A percentile compares a stretch with the other conserved stretches of the same genome.
These are phyloP conservation scores for Cystobasidiaceae sp. DNA, from an alignment of 1,284 basidiomycete genomes.

Conservation along the genomic window DNA sequence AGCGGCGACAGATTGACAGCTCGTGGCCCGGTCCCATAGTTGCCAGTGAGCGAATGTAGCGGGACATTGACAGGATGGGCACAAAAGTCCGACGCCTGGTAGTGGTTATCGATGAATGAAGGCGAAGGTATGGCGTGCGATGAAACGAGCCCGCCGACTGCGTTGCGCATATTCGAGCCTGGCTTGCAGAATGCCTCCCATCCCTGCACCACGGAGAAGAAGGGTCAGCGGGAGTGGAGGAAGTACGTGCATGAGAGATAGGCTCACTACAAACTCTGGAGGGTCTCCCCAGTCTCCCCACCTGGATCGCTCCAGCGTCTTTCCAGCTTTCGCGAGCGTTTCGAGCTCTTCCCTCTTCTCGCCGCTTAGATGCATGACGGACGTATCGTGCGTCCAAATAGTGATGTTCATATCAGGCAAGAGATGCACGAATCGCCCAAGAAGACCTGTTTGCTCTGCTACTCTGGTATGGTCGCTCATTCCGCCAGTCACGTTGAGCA, in stretches of 20 bases:
- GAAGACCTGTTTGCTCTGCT: conserved; percentile 39
- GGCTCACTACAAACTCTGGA: conserved; percentile 9
- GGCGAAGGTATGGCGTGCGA: conserved; percentile 5
- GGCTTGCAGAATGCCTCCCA: conserved; percentile 30
- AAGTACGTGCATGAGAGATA: neutral
- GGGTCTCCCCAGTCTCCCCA: conserved; percentile 31
- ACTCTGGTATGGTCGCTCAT: conserved; percentile 36
- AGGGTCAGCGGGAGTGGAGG: neutral
- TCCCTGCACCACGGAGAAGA: neutral
- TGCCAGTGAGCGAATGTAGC: conserved; percentile 31
- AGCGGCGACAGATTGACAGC: conserved; percentile 37
- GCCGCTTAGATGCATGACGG: conserved; percentile 34
- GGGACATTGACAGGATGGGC: conserved; percentile 34
- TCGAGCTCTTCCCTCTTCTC: conserved; percentile 28
- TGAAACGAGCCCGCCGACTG: conserved; percentile 20
- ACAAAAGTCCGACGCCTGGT: conserved; percentile 39
- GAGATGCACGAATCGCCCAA: conserved; percentile 32
- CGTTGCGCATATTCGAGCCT: conserved; percentile 25
- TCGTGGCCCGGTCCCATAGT: conserved; percentile 34
- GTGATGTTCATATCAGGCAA: conserved; percentile 38
- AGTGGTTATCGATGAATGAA: conserved; percentile 35
- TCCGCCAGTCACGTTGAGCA: conserved; percentile 35
- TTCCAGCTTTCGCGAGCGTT: conserved; percentile 13
- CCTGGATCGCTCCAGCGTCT: conserved; percentile 7
- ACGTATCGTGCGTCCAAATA: conserved; percentile 38